Evolutionary conservation across 2,329 filamentous ascomycete genomes (phyloP).

Genomic region (Trichoderma sp.): DNA sequence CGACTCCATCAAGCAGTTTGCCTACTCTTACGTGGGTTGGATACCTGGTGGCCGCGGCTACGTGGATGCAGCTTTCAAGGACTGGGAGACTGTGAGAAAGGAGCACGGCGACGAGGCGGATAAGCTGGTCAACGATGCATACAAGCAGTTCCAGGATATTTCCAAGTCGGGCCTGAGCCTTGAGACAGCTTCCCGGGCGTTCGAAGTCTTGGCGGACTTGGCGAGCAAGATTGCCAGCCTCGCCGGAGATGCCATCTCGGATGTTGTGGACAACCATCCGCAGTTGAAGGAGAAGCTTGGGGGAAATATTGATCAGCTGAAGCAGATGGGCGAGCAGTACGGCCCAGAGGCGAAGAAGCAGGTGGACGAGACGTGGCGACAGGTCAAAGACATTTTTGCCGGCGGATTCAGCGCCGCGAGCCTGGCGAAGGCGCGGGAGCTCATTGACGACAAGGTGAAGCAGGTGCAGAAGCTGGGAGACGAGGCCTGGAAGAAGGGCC

Average conservation of each 20-base stretch:
- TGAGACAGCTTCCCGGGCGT: slow-evolving; percentile 61
- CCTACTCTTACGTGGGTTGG: slow-evolving; percentile 69
- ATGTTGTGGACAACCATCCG: slow-evolving; percentile 74
- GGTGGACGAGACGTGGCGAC: slow-evolving; percentile 68
- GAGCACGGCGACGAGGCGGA: slow-evolving; percentile 72
- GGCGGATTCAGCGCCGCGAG: slow-evolving; percentile 58
- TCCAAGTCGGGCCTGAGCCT: slow-evolving; percentile 62
- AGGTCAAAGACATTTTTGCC: slow-evolving; percentile 65
- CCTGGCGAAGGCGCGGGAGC: slow-evolving; percentile 56
- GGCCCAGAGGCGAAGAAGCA: slow-evolving; percentile 78
- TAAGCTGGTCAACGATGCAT: slow-evolving; percentile 65
- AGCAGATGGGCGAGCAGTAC: slow-evolving; percentile 67
- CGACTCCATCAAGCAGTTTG: slow-evolving; percentile 64
- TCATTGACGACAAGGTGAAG: slow-evolving; percentile 70
- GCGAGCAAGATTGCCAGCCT: slow-evolving; percentile 61
- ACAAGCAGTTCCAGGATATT: slow-evolving; percentile 64
- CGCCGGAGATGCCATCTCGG: slow-evolving; percentile 60
- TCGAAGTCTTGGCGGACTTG: slow-evolving; percentile 63
- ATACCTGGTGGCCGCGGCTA: slow-evolving; percentile 70
- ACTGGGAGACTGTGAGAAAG: slow-evolving; percentile 66
- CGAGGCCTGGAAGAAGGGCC: slow-evolving; percentile 69
- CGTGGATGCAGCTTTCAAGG: slow-evolving; percentile 69
- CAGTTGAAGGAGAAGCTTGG: slow-evolving; percentile 72
- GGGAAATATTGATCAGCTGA: slow-evolving; percentile 66
- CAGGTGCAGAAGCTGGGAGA: slow-evolving; percentile 68